These are phyloP conservation scores for Pestalotiopsis sp. DNA, from an alignment of 2,329 filamentous ascomycete species.

Conservation along the genomic window DNA sequence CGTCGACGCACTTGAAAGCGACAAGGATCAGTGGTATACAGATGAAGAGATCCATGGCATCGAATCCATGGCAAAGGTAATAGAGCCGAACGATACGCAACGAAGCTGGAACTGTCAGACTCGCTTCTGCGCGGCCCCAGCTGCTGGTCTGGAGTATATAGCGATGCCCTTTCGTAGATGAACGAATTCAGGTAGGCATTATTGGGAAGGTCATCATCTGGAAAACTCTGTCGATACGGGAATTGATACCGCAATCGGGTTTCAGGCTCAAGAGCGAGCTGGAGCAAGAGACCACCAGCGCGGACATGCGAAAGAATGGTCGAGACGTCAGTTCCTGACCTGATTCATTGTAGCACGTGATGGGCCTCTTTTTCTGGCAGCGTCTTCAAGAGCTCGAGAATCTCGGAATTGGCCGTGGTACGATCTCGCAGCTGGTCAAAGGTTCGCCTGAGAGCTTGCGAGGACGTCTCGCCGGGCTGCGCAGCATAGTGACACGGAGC, in stretches of 20 bases:
- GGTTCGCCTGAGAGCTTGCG: conserved; percentile 33
- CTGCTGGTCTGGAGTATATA: conserved; percentile 1
- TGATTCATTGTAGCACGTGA: conserved; percentile 33
- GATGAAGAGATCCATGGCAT: conserved; percentile 27
- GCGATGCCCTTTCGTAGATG: conserved; percentile 24
- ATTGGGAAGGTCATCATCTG: conserved; percentile 23
- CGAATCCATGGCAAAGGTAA: conserved; percentile 35
- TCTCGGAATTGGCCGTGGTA: conserved; percentile 26
- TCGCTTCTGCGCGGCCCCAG: background rate
- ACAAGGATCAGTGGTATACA: conserved; percentile 32
- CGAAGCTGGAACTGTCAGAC: background rate
- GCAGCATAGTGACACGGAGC: conserved; percentile 26
- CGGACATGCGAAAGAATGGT: conserved; percentile 34
- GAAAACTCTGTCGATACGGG: conserved; percentile 34
- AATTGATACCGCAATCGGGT: conserved; percentile 39
- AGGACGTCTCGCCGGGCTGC: conserved; percentile 27
- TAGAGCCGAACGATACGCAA: conserved; percentile 32
- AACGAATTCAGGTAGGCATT: conserved; percentile 32
- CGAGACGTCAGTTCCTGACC: conserved; percentile 30
- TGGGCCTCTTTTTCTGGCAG: conserved; percentile 30
- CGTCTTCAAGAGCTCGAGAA: conserved; percentile 25
- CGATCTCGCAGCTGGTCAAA: conserved; percentile 27
- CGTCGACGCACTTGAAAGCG: conserved; percentile 26
- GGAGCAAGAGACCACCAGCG: conserved; percentile 37
- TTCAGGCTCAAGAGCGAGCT: conserved; percentile 37